Evolutionary conservation across 768 basidiomycete genomes (phyloP), one percentile per base, ranked within the genome.

Genomic region (Phlegmacium glaucopus): DNA sequence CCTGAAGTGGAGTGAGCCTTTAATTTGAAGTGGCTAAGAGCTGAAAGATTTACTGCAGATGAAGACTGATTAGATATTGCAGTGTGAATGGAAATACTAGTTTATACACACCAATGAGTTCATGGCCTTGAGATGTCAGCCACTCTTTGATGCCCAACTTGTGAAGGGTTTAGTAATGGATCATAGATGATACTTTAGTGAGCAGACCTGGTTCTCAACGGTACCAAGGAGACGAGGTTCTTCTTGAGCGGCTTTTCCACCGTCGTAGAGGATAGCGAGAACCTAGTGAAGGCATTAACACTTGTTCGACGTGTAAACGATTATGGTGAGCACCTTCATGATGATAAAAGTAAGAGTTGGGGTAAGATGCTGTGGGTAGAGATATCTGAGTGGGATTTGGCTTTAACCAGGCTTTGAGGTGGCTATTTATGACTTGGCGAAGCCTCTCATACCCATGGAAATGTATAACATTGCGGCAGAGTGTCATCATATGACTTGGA

Each of bases 161-260:
- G 39, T 28, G 36, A 22, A 45, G 49, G 22, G 39, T 49, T 47
- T 12, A 48, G 47, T 36, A 13, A 38, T 13, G 32, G 27, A 10
- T 18, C 34, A 28, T 9, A 6, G 45, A 17, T 8, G 3, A 15
- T 11, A 42, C 16, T 35, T 2, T 6, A 8, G 18, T 16, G 35
- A 9, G 40, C 61, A 25, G 58, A 83, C 87, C 75, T 83, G 73
- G 68, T 92, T 93, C 67, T 93, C 86, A 48, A 81, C 75, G 15
- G 90, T 88, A 42, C 90, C 90, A 17, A 90, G 74, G 18, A 90
- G 80, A 64, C 87, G 83, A 34, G 84, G 77, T 65, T 90, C 87
- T 55, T 83, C 68, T 53, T 67, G 53, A 48, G 88, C 87, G 48
- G 85, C 80, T 50, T 79, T 57, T 59, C 73, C 76, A 59, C 87